Percentiles rank a stretch among this genome's conserved stretches.
These are phyloP conservation scores for Allium fistulosum DNA, from an alignment of 106 monocot species.

Conservation along the genomic window DNA sequence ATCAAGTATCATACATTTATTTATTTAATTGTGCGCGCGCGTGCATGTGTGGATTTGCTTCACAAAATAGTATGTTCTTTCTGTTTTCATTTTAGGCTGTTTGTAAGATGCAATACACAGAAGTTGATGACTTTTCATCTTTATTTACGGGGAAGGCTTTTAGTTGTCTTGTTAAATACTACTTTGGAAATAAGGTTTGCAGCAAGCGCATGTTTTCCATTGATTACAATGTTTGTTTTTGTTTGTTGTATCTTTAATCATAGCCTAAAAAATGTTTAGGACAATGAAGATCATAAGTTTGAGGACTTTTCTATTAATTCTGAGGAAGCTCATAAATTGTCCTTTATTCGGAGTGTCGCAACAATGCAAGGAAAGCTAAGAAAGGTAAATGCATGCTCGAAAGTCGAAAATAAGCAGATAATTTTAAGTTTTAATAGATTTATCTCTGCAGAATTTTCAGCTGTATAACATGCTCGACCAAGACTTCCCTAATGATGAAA, in stretches of 20 bases:
- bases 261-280: constrained; percentile 9
- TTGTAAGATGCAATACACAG: constrained; percentile 19
- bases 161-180: constrained; percentile 29
- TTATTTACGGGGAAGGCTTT: constrained; percentile 32
- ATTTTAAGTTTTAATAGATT: no score
- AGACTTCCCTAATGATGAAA: constrained; percentile 30
- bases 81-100: constrained; percentile 24
- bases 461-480: constrained; percentile 24
- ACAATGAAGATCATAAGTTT: constrained; percentile 3
- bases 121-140: constrained; percentile 32
- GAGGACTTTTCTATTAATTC: constrained; percentile 2
- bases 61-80: background rate
- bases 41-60: background rate
- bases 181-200: constrained; percentile 16
- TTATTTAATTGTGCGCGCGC: background rate
- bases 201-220: background rate
- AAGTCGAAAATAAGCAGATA: no score
- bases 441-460: constrained; percentile 22
- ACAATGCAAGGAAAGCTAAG: constrained; percentile 18
- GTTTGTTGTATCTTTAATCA: background rate
- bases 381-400: constrained; percentile 16
- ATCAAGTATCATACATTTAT: background rate
- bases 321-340: constrained; percentile 10
- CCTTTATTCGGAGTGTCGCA: constrained; percentile 12
- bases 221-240: constrained; percentile 1